These are phyloP conservation scores for Phytophthora vignae DNA, from an alignment of 352 stramenopile species.

Conservation along the genomic window DNA sequence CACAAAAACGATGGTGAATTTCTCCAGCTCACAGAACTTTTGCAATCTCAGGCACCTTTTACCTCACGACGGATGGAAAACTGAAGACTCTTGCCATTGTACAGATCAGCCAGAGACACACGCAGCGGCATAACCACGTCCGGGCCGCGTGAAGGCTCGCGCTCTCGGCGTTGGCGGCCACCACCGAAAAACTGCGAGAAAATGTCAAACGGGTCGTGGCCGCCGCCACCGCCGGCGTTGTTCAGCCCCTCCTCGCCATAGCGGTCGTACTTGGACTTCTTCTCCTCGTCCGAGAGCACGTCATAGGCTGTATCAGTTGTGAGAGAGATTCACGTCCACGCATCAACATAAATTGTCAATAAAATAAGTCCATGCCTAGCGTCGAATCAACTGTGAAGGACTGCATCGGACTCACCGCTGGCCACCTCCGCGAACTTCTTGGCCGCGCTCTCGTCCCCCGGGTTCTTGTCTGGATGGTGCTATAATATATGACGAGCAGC, in stretches of 20 bases:
- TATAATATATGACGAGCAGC: slow-evolving; percentile 19
- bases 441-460: slow-evolving; percentile 80
- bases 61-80: slow-evolving; percentile 93
- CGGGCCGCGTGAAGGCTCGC: slow-evolving; percentile 67
- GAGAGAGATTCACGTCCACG: slow-evolving; percentile 1
- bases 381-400: slow-evolving; percentile 5
- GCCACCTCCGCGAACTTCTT: slow-evolving; percentile 91
- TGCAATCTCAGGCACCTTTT: background rate
- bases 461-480: slow-evolving; percentile 93
- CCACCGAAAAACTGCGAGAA: slow-evolving; percentile 85
- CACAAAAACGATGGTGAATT: slow-evolving; percentile 5
- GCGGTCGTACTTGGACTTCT: slow-evolving; percentile 90
- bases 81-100: slow-evolving; percentile 95
- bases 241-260: slow-evolving; percentile 91
- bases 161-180: slow-evolving; percentile 45
- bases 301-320: slow-evolving; percentile 80
- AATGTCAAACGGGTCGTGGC: slow-evolving; percentile 80
- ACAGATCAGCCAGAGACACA: slow-evolving; percentile 96
- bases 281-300: slow-evolving; percentile 92
- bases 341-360: slow-evolving; percentile 2
- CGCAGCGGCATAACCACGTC: slow-evolving; percentile 91
- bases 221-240: slow-evolving; percentile 54
- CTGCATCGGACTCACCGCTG: slow-evolving; percentile 44
- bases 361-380: background rate
- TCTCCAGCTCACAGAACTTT: background rate